These are phyloP conservation scores for Spinacia oleracea DNA, from an alignment of 179 eudicot genomes.

Conservation along the genomic window DNA sequence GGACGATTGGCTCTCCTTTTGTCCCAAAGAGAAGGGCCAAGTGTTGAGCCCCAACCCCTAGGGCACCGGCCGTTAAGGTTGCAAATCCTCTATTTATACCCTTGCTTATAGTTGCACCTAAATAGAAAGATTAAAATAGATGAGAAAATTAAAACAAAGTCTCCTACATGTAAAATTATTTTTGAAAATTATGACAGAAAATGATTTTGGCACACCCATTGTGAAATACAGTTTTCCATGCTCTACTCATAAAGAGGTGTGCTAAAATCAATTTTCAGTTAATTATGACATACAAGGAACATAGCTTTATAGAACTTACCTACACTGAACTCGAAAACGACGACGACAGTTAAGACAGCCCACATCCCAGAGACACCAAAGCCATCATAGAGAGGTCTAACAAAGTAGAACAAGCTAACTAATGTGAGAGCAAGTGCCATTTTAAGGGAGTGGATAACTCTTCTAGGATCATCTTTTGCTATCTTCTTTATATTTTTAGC, in stretches of 20 bases:
- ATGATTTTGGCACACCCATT: too few relatives aligned
- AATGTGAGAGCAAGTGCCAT: slow-evolving; percentile 44
- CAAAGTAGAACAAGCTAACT: slow-evolving; percentile 38
- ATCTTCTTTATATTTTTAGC: slow-evolving; percentile 25
- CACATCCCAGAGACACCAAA: slow-evolving; percentile 47
- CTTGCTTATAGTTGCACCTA: slow-evolving; percentile 69
- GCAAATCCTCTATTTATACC: slow-evolving; percentile 66
- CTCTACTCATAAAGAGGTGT: too few relatives aligned
- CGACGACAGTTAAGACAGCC: slow-evolving; percentile 49
- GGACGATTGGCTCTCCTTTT: slow-evolving; percentile 51
- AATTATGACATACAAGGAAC: not conserved
- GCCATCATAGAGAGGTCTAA: slow-evolving; percentile 42
- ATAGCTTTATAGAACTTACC: slow-evolving; percentile 31
- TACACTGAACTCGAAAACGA: slow-evolving; percentile 46
- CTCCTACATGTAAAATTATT: not conserved
- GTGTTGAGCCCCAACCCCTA: slow-evolving; percentile 58
- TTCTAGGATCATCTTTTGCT: slow-evolving; percentile 40
- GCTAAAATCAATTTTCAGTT: too few relatives aligned
- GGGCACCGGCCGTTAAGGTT: slow-evolving; percentile 56
- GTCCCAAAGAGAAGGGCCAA: slow-evolving; percentile 49
- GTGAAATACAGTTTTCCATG: too few relatives aligned
- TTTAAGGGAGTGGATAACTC: slow-evolving; percentile 38
- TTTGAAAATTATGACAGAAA: not conserved
- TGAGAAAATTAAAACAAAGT: too few relatives aligned
- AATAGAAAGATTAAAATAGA: not conserved